Base-by-base conservation (phyloP, 306 rosid species). In the Cajanus cajan region DNA sequence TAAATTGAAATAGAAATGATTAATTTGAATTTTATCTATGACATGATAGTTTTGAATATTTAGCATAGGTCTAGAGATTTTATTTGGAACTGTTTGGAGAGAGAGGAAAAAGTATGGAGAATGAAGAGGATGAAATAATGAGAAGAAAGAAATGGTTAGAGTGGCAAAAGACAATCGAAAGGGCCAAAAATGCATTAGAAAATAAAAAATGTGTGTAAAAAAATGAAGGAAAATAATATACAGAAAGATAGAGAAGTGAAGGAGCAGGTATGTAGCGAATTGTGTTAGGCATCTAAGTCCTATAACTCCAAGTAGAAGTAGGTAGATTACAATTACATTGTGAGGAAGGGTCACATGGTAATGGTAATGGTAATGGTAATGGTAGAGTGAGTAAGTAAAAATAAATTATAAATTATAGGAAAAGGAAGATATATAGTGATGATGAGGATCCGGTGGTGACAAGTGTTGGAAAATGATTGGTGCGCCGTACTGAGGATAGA, bases 401-500 rank as follows among this genome's bases (percentile, higher is more conserved):
- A n/a, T n/a, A n/a, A n/a, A n/a, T n/a, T n/a, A n/a, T n/a, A n/a
- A n/a, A n/a, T n/a, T n/a, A n/a, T n/a, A n/a, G n/a, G n/a, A n/a
- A n/a, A n/a, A n/a, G n/a, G n/a, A n/a, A n/a, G n/a, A n/a, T n/a
- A n/a, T n/a, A 77, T 73, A 63, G 4, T 16, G 51, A n/a, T n/a
- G 16, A 37, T 28, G 59, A n/a, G 14, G 3, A 25, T 19, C 48
- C 33, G 28, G 0, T 40, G 33, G 62, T 12, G 90, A 73, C 45
- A 88, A 43, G 14, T 57, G 88, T 67, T 80, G 82, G 80, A 96
- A 90, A 24, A 90, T 73, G 78, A 96, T 74, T 41, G 99, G 99
- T 0, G 98, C 99, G 7, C 99, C 99, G 52, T 96, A 69, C 68
- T 96, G 99, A 12, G 99, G 99, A 77, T 96, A 86, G 19, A 96